Evolutionary conservation across 2,329 filamentous ascomycete species (phyloP), one percentile per base, ranked within the genome.

Genomic region (Aureobasidium vineae): DNA sequence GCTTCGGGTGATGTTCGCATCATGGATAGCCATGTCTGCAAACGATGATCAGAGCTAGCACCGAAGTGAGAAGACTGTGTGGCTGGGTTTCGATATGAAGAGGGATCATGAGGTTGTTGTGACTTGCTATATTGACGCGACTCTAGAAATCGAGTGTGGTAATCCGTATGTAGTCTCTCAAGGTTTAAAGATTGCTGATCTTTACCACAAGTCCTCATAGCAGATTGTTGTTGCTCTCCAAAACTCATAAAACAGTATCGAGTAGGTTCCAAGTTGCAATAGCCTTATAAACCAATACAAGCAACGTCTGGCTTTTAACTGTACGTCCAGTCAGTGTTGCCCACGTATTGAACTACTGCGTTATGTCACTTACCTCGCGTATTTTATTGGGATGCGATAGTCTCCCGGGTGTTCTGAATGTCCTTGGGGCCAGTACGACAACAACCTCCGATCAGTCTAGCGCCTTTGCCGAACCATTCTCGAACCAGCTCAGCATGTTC

Each of bases 361-460:
- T 31, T 31, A 6, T 31, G 28, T 31, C 3, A 6, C 28, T 31
- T 31, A 31, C 28, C 28, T 28, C 2, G 28, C 10, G 31, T 31
- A 31, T 7, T 21, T 56, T 19, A 59, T 10, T 2, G 16, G 33
- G 57, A 49, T 3, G 10, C 13, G 21, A 66, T 16, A 23, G 63
- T 63, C 19, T 65, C 49, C 6, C 67, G 50, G 70, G 80, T 75
- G 13, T 73, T 72, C 36, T 68, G 65, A n/a, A 81, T 78, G 67
- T 80, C 78, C 11, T 73, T 71, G 0, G 79, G 80, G 5, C 76
- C 77, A 16, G 78, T 81, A 63, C 80, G 73, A 73, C 81, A 83
- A 70, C 81, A 83, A 1, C 81, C 81, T 13, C 81, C 81, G 57
- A 83, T 76, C 52, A 81, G 65, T 64, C 73, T 74, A 11, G 79